Evolutionary conservation across 2,329 filamentous ascomycete genomes (phyloP).

Genomic region (Grosmannia clavigera): DNA sequence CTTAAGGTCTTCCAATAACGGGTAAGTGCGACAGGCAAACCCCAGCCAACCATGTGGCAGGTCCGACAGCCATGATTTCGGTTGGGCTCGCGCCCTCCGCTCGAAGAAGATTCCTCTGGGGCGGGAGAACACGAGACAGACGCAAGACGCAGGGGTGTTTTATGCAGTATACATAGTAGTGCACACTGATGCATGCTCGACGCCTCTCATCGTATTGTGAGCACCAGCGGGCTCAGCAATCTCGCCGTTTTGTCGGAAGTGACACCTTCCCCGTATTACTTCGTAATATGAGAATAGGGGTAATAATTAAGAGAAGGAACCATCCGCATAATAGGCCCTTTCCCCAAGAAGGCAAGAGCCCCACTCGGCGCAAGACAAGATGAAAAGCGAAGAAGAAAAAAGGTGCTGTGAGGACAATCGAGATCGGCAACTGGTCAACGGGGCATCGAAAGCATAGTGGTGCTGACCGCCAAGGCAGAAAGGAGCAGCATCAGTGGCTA

Average conservation of each 20-base stretch:
- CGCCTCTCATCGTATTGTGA: neutral
- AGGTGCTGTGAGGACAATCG: neutral
- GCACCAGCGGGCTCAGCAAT: neutral
- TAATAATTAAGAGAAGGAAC: constrained; percentile 5
- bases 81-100: neutral
- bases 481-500: too few relatives aligned
- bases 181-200: neutral
- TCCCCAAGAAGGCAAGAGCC: neutral
- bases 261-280: constrained; percentile 4
- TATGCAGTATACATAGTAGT: neutral
- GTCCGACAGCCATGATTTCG: neutral
- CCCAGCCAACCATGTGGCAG: neutral
- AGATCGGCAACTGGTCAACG: too few relatives aligned
- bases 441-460: too few relatives aligned
- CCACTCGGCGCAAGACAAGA: neutral
- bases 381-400: neutral
- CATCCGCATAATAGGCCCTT: neutral
- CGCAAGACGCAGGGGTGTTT: neutral
- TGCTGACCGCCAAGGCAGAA: too few relatives aligned
- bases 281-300: constrained; percentile 8
- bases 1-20: neutral
- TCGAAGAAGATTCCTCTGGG: neutral
- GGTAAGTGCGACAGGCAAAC: neutral
- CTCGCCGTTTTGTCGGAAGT: neutral
- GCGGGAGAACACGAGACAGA: neutral